These are phyloP conservation scores for Eremothecium gossypii DNA, from an alignment of 1,139 yeast genomes.

Conservation along the genomic window DNA sequence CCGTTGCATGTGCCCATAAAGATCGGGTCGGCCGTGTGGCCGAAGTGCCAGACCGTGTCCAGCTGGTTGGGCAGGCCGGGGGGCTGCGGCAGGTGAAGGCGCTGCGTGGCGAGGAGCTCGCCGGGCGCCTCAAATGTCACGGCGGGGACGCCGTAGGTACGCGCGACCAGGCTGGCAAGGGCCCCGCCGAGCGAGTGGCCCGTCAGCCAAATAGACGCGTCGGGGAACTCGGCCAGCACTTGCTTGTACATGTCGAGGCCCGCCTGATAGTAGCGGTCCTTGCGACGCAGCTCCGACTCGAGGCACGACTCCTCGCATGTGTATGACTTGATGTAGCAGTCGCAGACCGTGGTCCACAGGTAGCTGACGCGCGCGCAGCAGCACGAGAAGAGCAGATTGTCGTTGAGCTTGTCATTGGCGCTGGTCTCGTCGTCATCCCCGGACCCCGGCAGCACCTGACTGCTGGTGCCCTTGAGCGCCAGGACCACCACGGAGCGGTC, in stretches of 20 bases:
- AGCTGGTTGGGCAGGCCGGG: slow-evolving; percentile 76
- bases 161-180: slow-evolving; percentile 66
- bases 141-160: slow-evolving; percentile 84
- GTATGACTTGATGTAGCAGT: slow-evolving; percentile 76
- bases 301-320: slow-evolving; percentile 86
- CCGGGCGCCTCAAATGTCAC: slow-evolving; percentile 94
- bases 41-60: slow-evolving; percentile 91
- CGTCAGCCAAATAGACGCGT: slow-evolving; percentile 73
- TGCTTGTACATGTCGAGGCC: slow-evolving; percentile 68
- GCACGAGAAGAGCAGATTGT: slow-evolving; percentile 82
- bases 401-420: slow-evolving; percentile 72
- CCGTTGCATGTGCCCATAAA: slow-evolving; percentile 97
- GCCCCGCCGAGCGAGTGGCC: slow-evolving; percentile 98
- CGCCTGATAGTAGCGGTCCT: slow-evolving; percentile 78
- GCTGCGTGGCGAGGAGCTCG: slow-evolving; percentile 68
- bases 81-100: slow-evolving; percentile 86
- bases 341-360: slow-evolving; percentile 93
- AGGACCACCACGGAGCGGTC: slow-evolving; percentile 62
- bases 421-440: slow-evolving; percentile 74
- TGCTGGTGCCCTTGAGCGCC: slow-evolving; percentile 87
- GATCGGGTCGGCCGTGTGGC: slow-evolving; percentile 95
- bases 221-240: slow-evolving; percentile 61
- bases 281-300: slow-evolving; percentile 62
- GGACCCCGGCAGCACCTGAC: slow-evolving; percentile 65
- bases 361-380: slow-evolving; percentile 93